Percentiles rank a stretch among this genome's conserved stretches.
Conservation (phyloP, 441 rosid species). For the Geranium incanum region DNA sequence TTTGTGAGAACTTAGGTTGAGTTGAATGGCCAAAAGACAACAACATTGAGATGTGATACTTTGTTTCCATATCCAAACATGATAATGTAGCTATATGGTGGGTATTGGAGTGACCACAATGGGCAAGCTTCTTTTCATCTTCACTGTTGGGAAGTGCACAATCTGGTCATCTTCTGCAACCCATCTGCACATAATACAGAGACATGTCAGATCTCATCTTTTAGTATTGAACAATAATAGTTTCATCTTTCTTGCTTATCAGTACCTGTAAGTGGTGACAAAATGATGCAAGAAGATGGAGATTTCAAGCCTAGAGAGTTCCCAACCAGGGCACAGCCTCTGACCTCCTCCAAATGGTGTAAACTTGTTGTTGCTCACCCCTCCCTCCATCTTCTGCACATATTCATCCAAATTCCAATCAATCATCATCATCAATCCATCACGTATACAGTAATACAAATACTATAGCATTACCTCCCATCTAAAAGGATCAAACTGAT, state of each 20-base stretch:
- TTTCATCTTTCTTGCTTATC: no score
- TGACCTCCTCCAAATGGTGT: neutral
- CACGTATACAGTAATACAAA: no score
- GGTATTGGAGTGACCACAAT: neutral
- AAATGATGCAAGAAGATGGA: neutral
- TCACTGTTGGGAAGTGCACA: neutral
- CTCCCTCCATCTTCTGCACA: neutral
- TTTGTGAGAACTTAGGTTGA: no score
- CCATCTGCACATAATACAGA: neutral
- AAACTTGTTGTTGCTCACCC: neutral
- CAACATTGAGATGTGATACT: no score
- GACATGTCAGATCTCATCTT: neutral
- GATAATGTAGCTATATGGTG: neutral
- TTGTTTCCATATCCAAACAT: neutral
- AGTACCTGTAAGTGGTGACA: neutral
- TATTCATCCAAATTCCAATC: no score
- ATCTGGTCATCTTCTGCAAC: neutral
- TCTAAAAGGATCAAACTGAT: conserved; percentile 62
- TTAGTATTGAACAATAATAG: no score
- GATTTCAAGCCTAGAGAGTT: neutral
- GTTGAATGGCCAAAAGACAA: no score
- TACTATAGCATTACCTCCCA: conserved; percentile 43
- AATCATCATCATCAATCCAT: neutral
- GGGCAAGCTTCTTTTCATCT: neutral
- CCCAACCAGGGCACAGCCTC: neutral